Evolutionary conservation across 129 eudicot genomes (phyloP), one percentile per base, ranked within the genome.

Genomic region (Escallonia rubra): DNA sequence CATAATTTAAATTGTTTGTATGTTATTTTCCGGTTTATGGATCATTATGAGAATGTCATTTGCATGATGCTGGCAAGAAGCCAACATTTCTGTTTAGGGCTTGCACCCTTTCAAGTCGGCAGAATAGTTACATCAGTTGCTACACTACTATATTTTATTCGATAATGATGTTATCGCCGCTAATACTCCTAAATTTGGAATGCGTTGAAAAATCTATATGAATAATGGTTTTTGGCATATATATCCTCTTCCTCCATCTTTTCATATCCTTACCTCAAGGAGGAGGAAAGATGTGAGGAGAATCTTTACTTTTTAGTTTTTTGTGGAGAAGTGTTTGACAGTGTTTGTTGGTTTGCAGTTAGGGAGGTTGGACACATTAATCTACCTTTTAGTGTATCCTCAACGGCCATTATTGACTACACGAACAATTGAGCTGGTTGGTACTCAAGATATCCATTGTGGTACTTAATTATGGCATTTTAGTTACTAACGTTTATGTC

Each of bases 361-460:
- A 67, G 52, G 72, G 72, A 85, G 99, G 72, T 84, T 89, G 95
- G 99, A 94, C 71, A 78, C 90, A 5, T 77, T 94, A 59, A 83
- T 89, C 86, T 89, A 94, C 79, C 96, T 94, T 60, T 72, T 94
- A 79, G 90, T 85, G 79, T 94, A 94, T 77, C 99, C 99, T 59
- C 99, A 94, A 74, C 81, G 93, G 43, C 99, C 99, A 34, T 75
- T 94, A 73, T 63, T 94, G 65, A 94, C 99, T 42, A 89, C 97
- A 70, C 81, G 81, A 77, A 89, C 99, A 56, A 94, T 94, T 63
- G 97, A 94, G 86, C 84, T 90, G 96, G 96, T 90, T n/a, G 67
- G 91, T 84, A 50, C 65, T 49, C 68, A 54, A 10, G 15, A 41
- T 50, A 0, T 16, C 16, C 6, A 10, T 6, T 43, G 2, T 64